Evolutionary conservation across 805 yeast species (phyloP).

Genomic region (Tetrapisispora arboricola): DNA sequence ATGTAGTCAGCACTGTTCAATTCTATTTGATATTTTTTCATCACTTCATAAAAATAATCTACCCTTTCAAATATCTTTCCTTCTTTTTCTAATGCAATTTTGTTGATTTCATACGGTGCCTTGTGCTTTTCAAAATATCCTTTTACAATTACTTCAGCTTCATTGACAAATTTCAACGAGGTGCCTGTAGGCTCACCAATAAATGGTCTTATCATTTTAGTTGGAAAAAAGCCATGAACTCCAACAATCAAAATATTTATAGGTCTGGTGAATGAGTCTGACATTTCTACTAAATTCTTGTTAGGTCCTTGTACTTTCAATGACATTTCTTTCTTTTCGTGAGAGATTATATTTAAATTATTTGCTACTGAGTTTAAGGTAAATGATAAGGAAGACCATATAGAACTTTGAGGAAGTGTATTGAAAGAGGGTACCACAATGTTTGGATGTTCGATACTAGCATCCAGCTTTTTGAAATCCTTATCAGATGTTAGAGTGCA

Average conservation of each 20-base stretch:
- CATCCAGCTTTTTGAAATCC: conserved; percentile 1
- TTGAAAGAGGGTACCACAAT: conserved; percentile 26
- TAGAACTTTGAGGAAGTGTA: conserved; percentile 18
- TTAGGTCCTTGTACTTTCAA: conserved; percentile 12
- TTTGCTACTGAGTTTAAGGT: conserved; percentile 11
- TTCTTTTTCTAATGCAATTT: conserved; percentile 88
- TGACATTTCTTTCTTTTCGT: conserved; percentile 6
- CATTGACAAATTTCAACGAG: conserved; percentile 78
- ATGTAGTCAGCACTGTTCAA: conserved; percentile 65
- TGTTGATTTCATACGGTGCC: conserved; percentile 51
- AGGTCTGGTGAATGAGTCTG: conserved; percentile 22
- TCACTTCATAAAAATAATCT: conserved; percentile 60
- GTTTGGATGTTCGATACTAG: conserved; percentile 15
- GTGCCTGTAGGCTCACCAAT: conserved; percentile 97
- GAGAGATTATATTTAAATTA: conserved; percentile 6
- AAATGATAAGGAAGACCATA: conserved; percentile 18
- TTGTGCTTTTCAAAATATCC: conserved; percentile 47
- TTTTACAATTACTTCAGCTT: conserved; percentile 70
- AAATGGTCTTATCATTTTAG: conserved; percentile 68
- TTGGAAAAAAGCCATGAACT: conserved; percentile 94
- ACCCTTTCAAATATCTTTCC: conserved; percentile 86
- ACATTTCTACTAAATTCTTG: conserved; percentile 11
- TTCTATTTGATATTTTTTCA: conserved; percentile 52
- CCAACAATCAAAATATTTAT: conserved; percentile 75
- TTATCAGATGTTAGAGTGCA: not conserved